Evolutionary conservation across 257 asterid species (phyloP), one percentile per base, ranked within the genome.

Genomic region (Petunia axillaris): DNA sequence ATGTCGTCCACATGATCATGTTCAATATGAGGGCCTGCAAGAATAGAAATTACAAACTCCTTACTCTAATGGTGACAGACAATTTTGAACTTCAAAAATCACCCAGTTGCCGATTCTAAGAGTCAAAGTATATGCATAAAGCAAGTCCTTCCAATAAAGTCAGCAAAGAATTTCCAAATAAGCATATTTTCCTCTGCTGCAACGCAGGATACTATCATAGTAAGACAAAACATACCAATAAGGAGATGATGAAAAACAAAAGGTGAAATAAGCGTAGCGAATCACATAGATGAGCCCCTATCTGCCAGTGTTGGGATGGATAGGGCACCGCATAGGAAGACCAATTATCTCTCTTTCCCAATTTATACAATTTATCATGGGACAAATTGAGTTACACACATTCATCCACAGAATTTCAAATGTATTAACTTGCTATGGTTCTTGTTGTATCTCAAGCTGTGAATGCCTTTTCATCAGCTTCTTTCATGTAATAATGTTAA

Each of bases 11-110:
- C 44, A 5, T 62, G 78, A 64, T 67, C 68, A 64, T 70, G 83
- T 78, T 80, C 91, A 67, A 81, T 80, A 46, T 55, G 79, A n/a
- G 75, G 78, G 15, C 81, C 97, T 94, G 92, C 86, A 88, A 70
- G 84, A 46, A 35, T 4, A 68, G 59, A 58, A 63, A 64, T 58
- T 3, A 68, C n/a, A 40, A 58, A 14, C 8, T 64, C 35, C 2
- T 50, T 15, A 10, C 53, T 64, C 64, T 35, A 64, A 57, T 52
- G 65, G 63, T 36, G 60, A 57, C 64, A 64, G 41, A 50, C 46
- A 57, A 50, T 10, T 73, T 35, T 73, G 46, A 73, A 73, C 16
- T 50, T 73, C 62, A 73, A 48, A 64, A 73, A 50, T 73, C 39
- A 35, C 41, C 77, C 43, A 50, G 52, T 44, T 73, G 10, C 77